phyloP scores from a whole-genome alignment of 2,329 filamentous ascomycete species.

The Epichloe aotearoae region DNA sequence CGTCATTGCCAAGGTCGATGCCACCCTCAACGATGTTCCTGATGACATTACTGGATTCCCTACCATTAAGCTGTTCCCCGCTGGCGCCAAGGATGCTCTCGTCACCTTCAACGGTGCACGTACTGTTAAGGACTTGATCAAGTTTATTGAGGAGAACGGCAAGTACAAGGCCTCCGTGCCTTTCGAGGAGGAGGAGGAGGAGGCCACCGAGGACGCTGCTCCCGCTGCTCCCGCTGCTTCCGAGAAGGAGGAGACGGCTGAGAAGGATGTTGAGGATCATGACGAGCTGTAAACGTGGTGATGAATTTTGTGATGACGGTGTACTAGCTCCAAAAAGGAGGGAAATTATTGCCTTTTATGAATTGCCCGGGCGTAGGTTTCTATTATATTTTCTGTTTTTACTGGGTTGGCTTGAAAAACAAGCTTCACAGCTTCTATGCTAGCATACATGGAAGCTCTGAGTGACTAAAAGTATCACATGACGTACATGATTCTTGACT shows the following conservation, averaged over 20 bases:
- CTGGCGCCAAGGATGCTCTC: slow-evolving; percentile 73
- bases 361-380: slow-evolving; percentile 19
- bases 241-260: slow-evolving; percentile 33
- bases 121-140: slow-evolving; percentile 79
- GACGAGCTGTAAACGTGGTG: slow-evolving; percentile 62
- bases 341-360: slow-evolving; percentile 18
- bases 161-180: slow-evolving; percentile 67
- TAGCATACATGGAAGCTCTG: slow-evolving; percentile 11
- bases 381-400: slow-evolving; percentile 7
- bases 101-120: slow-evolving; percentile 80
- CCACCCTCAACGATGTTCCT: slow-evolving; percentile 89
- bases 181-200: slow-evolving; percentile 37
- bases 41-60: slow-evolving; percentile 97
- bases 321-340: slow-evolving; percentile 8
- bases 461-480: background rate
- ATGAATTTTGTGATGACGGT: slow-evolving; percentile 1
- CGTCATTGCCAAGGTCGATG: slow-evolving; percentile 93
- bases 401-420: slow-evolving; percentile 8
- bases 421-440: slow-evolving; percentile 14
- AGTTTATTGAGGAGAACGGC: slow-evolving; percentile 91
- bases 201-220: slow-evolving; percentile 40
- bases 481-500: background rate
- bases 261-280: slow-evolving; percentile 30
- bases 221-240: slow-evolving; percentile 38
- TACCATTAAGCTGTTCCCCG: slow-evolving; percentile 95